Evolutionary conservation across 148 eudicot species (phyloP), one percentile per base, ranked within the genome.

Genomic region (Salicornia ramosissima): DNA sequence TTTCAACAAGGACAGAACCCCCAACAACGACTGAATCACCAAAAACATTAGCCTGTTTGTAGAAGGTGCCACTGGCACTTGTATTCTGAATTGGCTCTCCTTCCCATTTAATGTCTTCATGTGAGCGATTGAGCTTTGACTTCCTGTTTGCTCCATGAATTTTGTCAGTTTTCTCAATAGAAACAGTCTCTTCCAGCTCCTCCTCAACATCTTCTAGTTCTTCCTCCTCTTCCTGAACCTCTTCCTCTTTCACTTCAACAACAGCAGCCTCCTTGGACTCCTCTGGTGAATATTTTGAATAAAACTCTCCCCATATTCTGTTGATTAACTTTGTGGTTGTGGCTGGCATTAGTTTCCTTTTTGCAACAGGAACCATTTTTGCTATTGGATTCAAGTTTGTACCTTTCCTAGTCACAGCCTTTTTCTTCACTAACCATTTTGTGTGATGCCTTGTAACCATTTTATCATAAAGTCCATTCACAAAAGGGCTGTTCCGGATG

Each of bases 221-320:
- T 70, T 84, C 92, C 56, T 84, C 86, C 42, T 72, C 83, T 54
- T 87, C 97, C 64, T 86, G 95, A 55, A 39, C 86, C 57, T 88
- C 93, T 67, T 81, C 90, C 67, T 71, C 85, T 67, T 84, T 87
- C 73, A 82, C 81, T 46, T 65, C 77, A 61, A 75, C 83, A 67
- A 67, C 49, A 51, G 36, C 30, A 43, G 49, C 86, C 52, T 87
- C 91, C 75, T 82, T 83, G 9, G 79, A 75, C 24, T 77, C 90
- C 62, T 88, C 98, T 1, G 96, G 90, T 21, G 86, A 83, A 80
- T 86, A 87, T 62, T 90, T 87, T 65, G 97, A 91, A 72, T 94
- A 94, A 72, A 79, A 94, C 70, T 83, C 90, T 4, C 93, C 99
- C 99, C 99, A 94, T n/a, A 94, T 88, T 81, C 96, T 88, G 75